Percentiles rank a stretch among this genome's conserved stretches.
These are phyloP conservation scores for Pythium vanterpoolii DNA, from an alignment of 352 stramenopile species.

Conservation along the genomic window DNA sequence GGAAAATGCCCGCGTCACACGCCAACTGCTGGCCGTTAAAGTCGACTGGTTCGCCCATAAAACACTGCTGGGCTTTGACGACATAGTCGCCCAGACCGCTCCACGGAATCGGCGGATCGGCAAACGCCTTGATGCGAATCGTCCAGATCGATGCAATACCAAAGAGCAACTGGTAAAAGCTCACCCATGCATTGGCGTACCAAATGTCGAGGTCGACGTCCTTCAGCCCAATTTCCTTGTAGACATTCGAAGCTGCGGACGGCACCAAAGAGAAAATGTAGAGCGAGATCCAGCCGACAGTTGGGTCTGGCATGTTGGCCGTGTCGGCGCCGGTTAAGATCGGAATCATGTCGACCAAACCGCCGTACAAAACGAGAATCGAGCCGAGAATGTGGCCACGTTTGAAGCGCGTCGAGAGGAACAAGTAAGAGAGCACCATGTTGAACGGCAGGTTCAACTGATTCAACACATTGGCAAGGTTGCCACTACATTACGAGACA, in stretches of 20 bases:
- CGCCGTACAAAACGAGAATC: conserved; percentile 83
- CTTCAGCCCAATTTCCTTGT: conserved; percentile 89
- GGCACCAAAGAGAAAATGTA: conserved; percentile 76
- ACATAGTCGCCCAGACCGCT: conserved; percentile 67
- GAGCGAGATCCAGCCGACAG: conserved; percentile 68
- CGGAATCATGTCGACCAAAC: conserved; percentile 82
- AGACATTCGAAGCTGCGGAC: conserved; percentile 75
- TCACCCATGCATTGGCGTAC: conserved; percentile 87
- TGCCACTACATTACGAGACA: conserved; percentile 41
- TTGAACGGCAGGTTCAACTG: conserved; percentile 87
- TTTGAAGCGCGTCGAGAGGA: conserved; percentile 79
- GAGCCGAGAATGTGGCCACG: conserved; percentile 80
- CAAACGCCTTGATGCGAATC: conserved; percentile 76
- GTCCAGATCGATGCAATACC: conserved; percentile 74
- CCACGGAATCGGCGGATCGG: conserved; percentile 72
- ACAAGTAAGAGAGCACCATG: conserved; percentile 80
- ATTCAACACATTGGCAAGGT: conserved; percentile 82
- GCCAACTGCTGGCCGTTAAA: conserved; percentile 51
- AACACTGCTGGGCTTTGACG: conserved; percentile 66
- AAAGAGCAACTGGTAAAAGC: conserved; percentile 79
- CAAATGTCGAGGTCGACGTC: conserved; percentile 86
- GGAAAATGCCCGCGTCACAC: conserved; percentile 66
- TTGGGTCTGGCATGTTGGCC: conserved; percentile 72
- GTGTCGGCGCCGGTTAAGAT: conserved; percentile 60
- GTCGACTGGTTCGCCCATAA: conserved; percentile 66